These are phyloP conservation scores for Suhomyces panamericanus DNA, from an alignment of 1,139 yeast genomes.

Conservation along the genomic window DNA sequence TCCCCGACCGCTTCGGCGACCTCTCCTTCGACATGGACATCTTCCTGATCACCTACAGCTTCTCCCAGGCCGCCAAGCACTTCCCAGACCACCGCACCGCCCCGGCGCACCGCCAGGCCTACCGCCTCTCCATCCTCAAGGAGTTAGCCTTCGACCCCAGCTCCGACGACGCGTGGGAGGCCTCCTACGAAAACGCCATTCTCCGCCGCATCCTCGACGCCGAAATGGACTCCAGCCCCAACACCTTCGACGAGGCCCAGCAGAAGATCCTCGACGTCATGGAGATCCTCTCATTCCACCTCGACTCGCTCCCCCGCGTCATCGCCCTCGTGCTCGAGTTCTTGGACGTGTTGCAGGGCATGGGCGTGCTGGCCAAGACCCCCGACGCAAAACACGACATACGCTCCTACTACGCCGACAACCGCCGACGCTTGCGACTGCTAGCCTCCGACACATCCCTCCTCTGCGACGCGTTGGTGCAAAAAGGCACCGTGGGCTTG, in stretches of 20 bases:
- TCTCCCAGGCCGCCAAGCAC: slow-evolving; percentile 10
- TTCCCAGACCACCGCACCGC: slow-evolving; percentile 8
- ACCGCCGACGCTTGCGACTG: background rate
- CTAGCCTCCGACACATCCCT: background rate
- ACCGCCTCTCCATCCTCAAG: slow-evolving; percentile 16
- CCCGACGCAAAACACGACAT: background rate
- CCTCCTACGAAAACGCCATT: slow-evolving; percentile 19
- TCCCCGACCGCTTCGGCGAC: slow-evolving; percentile 11
- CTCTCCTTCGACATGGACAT: slow-evolving; percentile 12
- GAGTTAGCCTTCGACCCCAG: slow-evolving; percentile 17
- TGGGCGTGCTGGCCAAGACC: background rate
- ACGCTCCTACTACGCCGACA: background rate
- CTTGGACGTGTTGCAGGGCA: background rate
- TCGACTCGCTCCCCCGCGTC: slow-evolving; percentile 14
- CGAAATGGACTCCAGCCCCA: slow-evolving; percentile 18
- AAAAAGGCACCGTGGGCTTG: slow-evolving; percentile 5
- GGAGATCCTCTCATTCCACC: slow-evolving; percentile 20
- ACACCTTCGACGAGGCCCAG: slow-evolving; percentile 20
- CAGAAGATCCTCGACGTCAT: slow-evolving; percentile 20
- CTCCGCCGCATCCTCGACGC: slow-evolving; percentile 17
- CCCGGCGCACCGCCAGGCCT: slow-evolving; percentile 5
- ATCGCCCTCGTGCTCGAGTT: slow-evolving; percentile 6
- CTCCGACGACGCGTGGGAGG: slow-evolving; percentile 14
- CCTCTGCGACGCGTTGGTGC: background rate
- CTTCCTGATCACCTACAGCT: slow-evolving; percentile 10